phyloP scores from a whole-genome alignment of 2,329 filamentous ascomycete species.

The Colletotrichum filicis region DNA sequence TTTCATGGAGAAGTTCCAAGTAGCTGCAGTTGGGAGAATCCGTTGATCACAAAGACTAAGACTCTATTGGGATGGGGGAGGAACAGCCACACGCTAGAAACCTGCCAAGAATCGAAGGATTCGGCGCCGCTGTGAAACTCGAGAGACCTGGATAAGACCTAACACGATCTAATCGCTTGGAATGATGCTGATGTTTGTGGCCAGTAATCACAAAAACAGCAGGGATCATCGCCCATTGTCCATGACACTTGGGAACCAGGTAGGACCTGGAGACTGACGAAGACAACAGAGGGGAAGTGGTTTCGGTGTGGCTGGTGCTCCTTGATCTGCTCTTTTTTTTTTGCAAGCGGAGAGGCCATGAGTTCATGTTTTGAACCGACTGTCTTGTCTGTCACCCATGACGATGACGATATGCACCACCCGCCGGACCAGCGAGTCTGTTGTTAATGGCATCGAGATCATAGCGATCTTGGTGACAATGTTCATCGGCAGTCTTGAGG shows the following conservation, averaged over 20 bases:
- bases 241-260: background rate
- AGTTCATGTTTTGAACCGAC: background rate
- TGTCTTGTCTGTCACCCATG: background rate
- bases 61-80: background rate
- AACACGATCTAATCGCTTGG: background rate
- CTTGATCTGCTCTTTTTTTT: background rate
- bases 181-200: slow-evolving; percentile 3
- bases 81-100: background rate
- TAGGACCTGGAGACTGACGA: background rate
- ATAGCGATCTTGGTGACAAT: background rate
- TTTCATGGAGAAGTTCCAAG: background rate
- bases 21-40: background rate
- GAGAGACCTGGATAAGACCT: background rate
- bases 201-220: background rate
- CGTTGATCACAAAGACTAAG: background rate
- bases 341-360: background rate
- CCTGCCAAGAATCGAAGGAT: slow-evolving; percentile 11
- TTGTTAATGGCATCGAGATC: background rate
- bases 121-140: background rate
- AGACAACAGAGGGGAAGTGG: background rate
- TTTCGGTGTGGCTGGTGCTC: background rate
- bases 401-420: background rate
- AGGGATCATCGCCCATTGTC: background rate
- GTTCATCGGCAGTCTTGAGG: background rate
- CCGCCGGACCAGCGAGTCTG: background rate